A percentile compares a stretch with the other conserved stretches of the same genome.
Conservation (phyloP, 2,329 filamentous ascomycete species). For the Gaeumannomyces tritici region DNA sequence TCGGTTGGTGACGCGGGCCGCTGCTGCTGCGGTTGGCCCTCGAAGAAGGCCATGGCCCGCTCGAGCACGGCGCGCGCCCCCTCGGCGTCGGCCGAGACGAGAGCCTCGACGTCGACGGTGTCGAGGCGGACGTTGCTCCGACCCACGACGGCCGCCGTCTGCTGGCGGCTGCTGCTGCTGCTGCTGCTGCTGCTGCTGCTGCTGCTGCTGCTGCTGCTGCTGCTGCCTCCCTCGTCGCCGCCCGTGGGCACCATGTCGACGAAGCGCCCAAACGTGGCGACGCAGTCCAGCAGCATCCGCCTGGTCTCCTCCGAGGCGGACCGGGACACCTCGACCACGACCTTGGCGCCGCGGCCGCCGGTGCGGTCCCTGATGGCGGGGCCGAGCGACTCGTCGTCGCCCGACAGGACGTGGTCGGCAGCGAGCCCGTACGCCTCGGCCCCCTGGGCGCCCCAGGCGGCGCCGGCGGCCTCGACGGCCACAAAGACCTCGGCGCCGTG, state of each 20-base stretch:
- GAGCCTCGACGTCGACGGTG: neutral
- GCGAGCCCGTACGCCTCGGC: neutral
- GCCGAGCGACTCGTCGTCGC: neutral
- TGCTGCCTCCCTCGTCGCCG: neutral
- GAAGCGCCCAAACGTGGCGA: slow-evolving; percentile 1
- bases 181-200: neutral
- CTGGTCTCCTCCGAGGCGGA: neutral
- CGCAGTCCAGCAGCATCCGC: neutral
- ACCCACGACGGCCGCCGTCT: neutral
- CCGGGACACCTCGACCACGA: neutral
- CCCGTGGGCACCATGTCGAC: neutral
- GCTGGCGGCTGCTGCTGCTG: neutral
- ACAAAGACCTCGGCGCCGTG: slow-evolving; percentile 1
- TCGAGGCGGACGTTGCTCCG: slow-evolving; percentile 2
- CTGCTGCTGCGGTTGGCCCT: neutral
- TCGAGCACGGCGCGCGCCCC: slow-evolving; percentile 7
- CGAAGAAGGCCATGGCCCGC: neutral
- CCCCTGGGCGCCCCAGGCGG: neutral
- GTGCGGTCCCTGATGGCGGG: neutral
- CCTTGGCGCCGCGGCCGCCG: neutral
- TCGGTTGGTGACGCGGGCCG: neutral
- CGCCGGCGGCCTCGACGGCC: neutral
- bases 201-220: neutral
- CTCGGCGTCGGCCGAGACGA: slow-evolving; percentile 3
- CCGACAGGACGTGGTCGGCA: neutral